Evolutionary conservation across 2,329 filamentous ascomycete genomes (phyloP).

Genomic region (Rhinocladiella similis): DNA sequence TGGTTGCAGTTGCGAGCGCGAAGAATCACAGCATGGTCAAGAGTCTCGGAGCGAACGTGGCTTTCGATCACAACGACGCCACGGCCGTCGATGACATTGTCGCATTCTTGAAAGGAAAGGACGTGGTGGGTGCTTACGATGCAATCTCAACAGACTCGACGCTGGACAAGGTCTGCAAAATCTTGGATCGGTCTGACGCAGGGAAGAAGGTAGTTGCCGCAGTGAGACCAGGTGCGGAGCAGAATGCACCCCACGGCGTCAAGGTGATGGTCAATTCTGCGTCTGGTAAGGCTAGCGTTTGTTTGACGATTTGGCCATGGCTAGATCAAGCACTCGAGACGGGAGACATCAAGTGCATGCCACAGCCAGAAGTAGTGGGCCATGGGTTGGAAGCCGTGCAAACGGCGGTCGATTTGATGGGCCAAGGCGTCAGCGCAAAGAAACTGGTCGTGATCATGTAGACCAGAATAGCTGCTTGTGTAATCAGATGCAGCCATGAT

Average conservation of each 20-base stretch:
- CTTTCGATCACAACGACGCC: constrained; percentile 45
- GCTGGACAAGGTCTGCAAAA: constrained; percentile 12
- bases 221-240: constrained; percentile 12
- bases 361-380: constrained; percentile 39
- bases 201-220: constrained; percentile 7
- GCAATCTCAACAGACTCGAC: constrained; percentile 14
- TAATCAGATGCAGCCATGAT: too few relatives aligned
- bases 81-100: constrained; percentile 14
- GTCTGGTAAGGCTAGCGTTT: constrained; percentile 52
- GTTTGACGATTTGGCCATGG: constrained; percentile 55
- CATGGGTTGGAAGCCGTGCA: constrained; percentile 40
- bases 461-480: too few relatives aligned
- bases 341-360: constrained; percentile 33
- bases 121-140: constrained; percentile 14
- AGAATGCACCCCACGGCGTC: constrained; percentile 7
- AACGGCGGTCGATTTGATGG: constrained; percentile 37
- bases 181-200: not conserved
- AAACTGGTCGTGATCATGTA: constrained; percentile 37
- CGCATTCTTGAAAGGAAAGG: constrained; percentile 10
- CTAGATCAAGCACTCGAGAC: constrained; percentile 32
- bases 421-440: constrained; percentile 40
- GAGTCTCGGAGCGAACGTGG: constrained; percentile 43
- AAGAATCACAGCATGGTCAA: constrained; percentile 46
- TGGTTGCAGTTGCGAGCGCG: constrained; percentile 39
- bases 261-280: constrained; percentile 43